phyloP scores from a whole-genome alignment of 768 basidiomycete genomes.

The Amanita pseudoporphyria region DNA sequence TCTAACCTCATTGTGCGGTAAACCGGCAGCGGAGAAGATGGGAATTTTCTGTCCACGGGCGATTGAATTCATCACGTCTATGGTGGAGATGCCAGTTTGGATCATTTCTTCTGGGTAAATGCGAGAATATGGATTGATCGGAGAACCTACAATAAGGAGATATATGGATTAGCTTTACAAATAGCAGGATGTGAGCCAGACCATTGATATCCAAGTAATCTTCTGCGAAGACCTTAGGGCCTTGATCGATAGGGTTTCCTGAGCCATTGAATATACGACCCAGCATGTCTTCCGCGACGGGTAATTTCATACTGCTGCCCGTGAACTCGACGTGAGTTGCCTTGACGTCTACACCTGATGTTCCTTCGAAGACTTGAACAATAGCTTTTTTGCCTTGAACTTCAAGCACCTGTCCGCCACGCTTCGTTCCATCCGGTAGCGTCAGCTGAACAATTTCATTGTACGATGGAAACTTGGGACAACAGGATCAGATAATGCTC shows the following conservation, averaged over 20 bases:
- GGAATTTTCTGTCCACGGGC: slow-evolving; percentile 99
- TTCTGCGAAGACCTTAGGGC: slow-evolving; percentile 98
- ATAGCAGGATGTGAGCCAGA: slow-evolving; percentile 25
- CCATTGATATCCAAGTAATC: slow-evolving; percentile 99
- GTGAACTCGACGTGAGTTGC: slow-evolving; percentile 97
- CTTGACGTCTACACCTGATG: slow-evolving; percentile 95
- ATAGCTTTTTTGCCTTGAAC: slow-evolving; percentile 98
- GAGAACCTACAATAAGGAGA: slow-evolving; percentile 55
- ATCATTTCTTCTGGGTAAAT: slow-evolving; percentile 99
- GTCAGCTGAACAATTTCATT: slow-evolving; percentile 97
- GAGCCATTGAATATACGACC: slow-evolving; percentile 99
- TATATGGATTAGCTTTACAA: not conserved
- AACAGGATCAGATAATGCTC: slow-evolving; percentile 1
- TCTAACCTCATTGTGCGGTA: slow-evolving; percentile 94
- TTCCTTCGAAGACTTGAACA: slow-evolving; percentile 99
- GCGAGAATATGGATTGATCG: slow-evolving; percentile 95
- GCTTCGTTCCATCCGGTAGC: slow-evolving; percentile 88
- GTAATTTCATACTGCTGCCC: slow-evolving; percentile 96
- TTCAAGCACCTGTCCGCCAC: slow-evolving; percentile 96
- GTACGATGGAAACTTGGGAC: slow-evolving; percentile 82
- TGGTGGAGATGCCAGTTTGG: slow-evolving; percentile 98
- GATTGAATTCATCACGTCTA: slow-evolving; percentile 97
- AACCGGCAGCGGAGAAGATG: slow-evolving; percentile 97
- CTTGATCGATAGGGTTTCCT: slow-evolving; percentile 96
- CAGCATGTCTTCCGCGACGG: slow-evolving; percentile 98